Percentiles rank a stretch among this genome's conserved stretches.
These are phyloP conservation scores for Lavandula angustifolia DNA, from an alignment of 257 asterid genomes.

Conservation along the genomic window DNA sequence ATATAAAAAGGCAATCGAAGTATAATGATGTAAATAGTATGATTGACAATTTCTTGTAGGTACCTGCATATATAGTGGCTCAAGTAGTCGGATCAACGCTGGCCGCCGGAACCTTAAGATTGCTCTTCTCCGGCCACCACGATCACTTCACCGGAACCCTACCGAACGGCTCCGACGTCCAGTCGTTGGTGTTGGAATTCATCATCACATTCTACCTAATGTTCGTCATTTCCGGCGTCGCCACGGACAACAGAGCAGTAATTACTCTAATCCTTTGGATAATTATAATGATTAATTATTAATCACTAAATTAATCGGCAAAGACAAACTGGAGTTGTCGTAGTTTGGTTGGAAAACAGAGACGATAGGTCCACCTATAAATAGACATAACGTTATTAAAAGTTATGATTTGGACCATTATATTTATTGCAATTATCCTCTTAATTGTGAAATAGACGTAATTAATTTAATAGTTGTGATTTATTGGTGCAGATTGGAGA, in stretches of 20 bases:
- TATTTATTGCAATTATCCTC: not conserved
- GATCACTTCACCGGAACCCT: conserved; percentile 76
- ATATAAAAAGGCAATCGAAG: no score
- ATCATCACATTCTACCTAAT: conserved; percentile 87
- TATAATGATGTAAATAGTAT: no score
- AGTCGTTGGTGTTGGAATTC: conserved; percentile 70
- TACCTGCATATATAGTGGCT: conserved; percentile 69
- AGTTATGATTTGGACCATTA: conserved; percentile 21
- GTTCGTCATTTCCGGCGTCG: conserved; percentile 93
- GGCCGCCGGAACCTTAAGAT: conserved; percentile 76
- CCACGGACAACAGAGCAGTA: conserved; percentile 92
- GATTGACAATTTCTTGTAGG: conserved; percentile 46
- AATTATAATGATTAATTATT: not conserved
- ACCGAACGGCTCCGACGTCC: conserved; percentile 58
- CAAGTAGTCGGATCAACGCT: conserved; percentile 71
- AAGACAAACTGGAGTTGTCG: conserved; percentile 6
- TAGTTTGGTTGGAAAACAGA: conserved; percentile 10
- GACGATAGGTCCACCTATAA: conserved; percentile 8
- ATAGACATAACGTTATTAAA: not conserved
- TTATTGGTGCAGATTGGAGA: conserved; percentile 71
- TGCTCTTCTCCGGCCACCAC: conserved; percentile 60
- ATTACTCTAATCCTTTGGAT: conserved; percentile 7
- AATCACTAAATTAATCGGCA: not conserved
- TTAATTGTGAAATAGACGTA: conserved; percentile 25
- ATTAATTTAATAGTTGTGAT: conserved; percentile 12